Conservation (phyloP, 2,329 filamentous ascomycete genomes). For the Fusarium sp. region DNA sequence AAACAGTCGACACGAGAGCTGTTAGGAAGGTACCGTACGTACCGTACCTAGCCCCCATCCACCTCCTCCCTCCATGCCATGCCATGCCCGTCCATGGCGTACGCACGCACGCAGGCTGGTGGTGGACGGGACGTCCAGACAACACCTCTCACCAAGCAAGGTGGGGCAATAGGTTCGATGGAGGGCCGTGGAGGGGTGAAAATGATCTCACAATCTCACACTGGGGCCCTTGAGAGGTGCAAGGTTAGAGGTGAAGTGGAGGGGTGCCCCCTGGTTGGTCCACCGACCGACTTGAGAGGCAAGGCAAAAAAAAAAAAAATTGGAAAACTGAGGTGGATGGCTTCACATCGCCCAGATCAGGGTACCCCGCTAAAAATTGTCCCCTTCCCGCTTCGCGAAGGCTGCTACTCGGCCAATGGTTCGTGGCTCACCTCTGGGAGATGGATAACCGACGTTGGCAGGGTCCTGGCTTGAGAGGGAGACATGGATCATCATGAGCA, state of each 20-base stretch:
- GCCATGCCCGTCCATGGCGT: neutral
- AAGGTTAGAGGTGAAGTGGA: constrained; percentile 9
- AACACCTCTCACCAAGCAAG: constrained; percentile 26
- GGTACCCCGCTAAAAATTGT: constrained; percentile 32
- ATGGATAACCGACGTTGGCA: constrained; percentile 12
- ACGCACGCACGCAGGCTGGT: neutral
- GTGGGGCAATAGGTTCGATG: constrained; percentile 37
- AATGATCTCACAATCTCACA: constrained; percentile 37
- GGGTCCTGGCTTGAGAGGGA: neutral
- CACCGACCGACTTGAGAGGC: neutral
- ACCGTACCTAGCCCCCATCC: constrained; percentile 7
- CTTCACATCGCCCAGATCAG: constrained; percentile 30
- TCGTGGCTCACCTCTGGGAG: constrained; percentile 18
- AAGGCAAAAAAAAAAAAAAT: neutral
- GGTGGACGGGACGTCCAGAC: constrained; percentile 15
- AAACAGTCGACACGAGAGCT: constrained; percentile 38
- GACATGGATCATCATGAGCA: constrained; percentile 18
- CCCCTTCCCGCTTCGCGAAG: constrained; percentile 22
- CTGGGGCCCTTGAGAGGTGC: constrained; percentile 8
- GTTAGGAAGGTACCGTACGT: constrained; percentile 19
- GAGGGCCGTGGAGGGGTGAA: constrained; percentile 25
- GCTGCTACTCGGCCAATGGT: constrained; percentile 17
- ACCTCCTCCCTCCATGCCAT: neutral
- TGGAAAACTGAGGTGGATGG: neutral
- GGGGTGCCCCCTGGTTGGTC: constrained; percentile 21